Percentiles rank a stretch among this genome's conserved stretches.
phyloP scores from a whole-genome alignment of 306 rosid species.

The Neltuma alba region DNA sequence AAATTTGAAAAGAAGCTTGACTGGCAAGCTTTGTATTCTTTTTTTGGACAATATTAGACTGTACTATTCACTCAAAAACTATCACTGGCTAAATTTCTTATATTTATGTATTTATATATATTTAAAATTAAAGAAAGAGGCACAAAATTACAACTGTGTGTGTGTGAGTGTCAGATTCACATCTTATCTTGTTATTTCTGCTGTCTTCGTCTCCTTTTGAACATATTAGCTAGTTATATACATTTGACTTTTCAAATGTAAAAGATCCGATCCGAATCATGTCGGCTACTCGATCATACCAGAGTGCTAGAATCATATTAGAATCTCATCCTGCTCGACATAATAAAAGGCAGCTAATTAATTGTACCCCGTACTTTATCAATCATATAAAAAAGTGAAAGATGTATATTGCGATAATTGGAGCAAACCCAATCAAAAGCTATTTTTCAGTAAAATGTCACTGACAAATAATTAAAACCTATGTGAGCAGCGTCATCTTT shows the following conservation, averaged over 20 bases:
- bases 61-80: not conserved
- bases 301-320: too few species aligned
- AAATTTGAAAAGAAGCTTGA: not conserved
- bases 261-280: not conserved
- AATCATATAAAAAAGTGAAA: too few species aligned
- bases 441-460: not conserved
- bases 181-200: not conserved
- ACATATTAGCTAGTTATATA: not conserved
- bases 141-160: not conserved
- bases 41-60: not conserved
- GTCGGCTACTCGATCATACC: too few species aligned
- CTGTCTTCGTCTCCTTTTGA: not conserved
- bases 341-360: too few species aligned
- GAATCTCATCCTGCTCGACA: too few species aligned
- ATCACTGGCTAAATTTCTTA: not conserved
- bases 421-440: not conserved
- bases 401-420: too few species aligned
- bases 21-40: not conserved
- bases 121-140: not conserved
- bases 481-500: not conserved
- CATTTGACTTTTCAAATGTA: not conserved
- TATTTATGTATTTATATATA: not conserved
- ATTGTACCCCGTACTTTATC: too few species aligned
- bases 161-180: not conserved
- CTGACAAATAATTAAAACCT: not conserved